Base-by-base conservation (phyloP, 306 rosid genomes). In the Abrus pulchellus region DNA sequence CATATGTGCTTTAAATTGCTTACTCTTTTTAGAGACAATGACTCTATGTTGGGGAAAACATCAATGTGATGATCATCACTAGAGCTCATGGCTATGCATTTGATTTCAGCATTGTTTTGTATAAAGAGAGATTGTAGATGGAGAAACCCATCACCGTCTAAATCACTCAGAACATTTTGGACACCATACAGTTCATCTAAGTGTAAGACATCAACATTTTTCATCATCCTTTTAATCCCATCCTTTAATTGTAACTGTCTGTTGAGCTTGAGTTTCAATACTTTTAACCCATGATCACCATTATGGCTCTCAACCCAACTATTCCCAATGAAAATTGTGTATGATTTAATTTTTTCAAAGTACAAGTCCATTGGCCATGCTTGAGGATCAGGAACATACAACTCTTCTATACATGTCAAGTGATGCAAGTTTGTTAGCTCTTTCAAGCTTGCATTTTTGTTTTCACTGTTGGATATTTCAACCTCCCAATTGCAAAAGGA, bases 71-170 rank as follows among this genome's bases (percentile, higher is more conserved):
- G 52, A 41, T 33, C 71, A 14, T 9, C 12, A n/a, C 30, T 14
- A 13, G 30, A 36, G 0, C 11, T 28, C 7, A 4, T 63, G 29
- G 30, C 30, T 63, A 63, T 6, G 48, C 12, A 63, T 13, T 63
- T 13, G 69, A 63, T 3, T 63, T 36, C 71, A 65, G n/a, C 71
- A 41, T 65, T 65, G 34, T 65, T 0, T 65, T 65, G 71, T 14
- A 65, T 20, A 4, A 65, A 0, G 1, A 65, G 71, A 40, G 52
- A 65, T 10, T 41, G 50, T 3, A 65, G n/a, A 14, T 65, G n/a
- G 7, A 52, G 52, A 65, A 65, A 65, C 3, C 7, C 71, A 1
- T 65, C 52, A 20, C 33, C 6, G 3, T 14, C 52, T 52, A 65
- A 14, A 65, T 65, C 52, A 65, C 20, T 41, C 14, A 64, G 32